phyloP scores from a whole-genome alignment of 1,139 yeast species.

The Casaregolazyma suthepensis region DNA sequence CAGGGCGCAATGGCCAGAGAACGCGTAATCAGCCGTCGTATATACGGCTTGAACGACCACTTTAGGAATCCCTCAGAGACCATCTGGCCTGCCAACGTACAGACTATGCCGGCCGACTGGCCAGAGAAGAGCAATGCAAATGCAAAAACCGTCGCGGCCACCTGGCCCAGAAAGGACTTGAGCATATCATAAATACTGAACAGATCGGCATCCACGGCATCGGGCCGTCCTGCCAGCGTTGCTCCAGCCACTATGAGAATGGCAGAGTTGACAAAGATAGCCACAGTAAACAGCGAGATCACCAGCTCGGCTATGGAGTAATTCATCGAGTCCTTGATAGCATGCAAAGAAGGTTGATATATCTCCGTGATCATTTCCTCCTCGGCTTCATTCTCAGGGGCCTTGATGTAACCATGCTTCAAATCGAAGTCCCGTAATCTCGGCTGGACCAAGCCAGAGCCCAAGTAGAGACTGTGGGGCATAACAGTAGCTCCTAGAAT shows the following conservation, averaged over 20 bases:
- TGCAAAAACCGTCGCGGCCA: slow-evolving; percentile 91
- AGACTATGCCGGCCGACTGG: slow-evolving; percentile 96
- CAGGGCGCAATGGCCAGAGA: slow-evolving; percentile 86
- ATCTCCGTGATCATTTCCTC: slow-evolving; percentile 28
- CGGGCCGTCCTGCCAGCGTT: slow-evolving; percentile 60
- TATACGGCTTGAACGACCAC: slow-evolving; percentile 84
- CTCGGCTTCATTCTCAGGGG: slow-evolving; percentile 25
- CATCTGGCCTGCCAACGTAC: slow-evolving; percentile 95
- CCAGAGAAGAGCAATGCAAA: slow-evolving; percentile 92
- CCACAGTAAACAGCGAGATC: slow-evolving; percentile 69
- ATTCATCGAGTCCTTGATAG: slow-evolving; percentile 62
- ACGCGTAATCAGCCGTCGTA: slow-evolving; percentile 77
- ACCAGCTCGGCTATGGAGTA: slow-evolving; percentile 73
- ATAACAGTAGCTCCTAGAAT: slow-evolving; percentile 94
- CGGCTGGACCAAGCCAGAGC: slow-evolving; percentile 90
- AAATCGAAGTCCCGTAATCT: slow-evolving; percentile 76
- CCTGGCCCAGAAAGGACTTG: slow-evolving; percentile 67
- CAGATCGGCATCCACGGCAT: slow-evolving; percentile 80
- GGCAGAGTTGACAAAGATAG: slow-evolving; percentile 79
- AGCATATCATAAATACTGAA: slow-evolving; percentile 77
- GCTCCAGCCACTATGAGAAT: slow-evolving; percentile 83
- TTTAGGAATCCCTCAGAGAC: slow-evolving; percentile 88
- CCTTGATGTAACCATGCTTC: slow-evolving; percentile 49
- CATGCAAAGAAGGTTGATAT: slow-evolving; percentile 64
- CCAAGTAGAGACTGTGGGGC: slow-evolving; percentile 93